phyloP scores from a whole-genome alignment of 208 protist genomes.

The Acanthamoeba rhysodes region DNA sequence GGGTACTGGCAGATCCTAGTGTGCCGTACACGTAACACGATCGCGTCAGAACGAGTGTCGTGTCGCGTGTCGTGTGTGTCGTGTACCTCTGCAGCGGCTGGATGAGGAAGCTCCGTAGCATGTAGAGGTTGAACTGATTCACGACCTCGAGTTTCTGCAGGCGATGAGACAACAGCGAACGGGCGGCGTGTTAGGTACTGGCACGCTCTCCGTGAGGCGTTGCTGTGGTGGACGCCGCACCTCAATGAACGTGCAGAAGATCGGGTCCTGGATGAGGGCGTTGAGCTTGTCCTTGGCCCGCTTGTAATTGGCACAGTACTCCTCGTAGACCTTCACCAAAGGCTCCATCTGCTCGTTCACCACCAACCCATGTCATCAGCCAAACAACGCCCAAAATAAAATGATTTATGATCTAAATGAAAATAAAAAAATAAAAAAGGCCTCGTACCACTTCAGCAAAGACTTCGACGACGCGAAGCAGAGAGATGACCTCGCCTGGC shows the following conservation, averaged over 20 bases:
- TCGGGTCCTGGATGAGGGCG: neutral
- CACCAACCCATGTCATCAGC: neutral
- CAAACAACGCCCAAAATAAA: neutral
- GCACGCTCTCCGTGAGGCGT: neutral
- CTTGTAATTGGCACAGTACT: constrained; percentile 43
- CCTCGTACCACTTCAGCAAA: neutral
- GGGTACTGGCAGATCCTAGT: constrained; percentile 38
- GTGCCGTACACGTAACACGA: too few species aligned
- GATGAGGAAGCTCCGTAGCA: constrained; percentile 16
- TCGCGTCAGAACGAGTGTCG: neutral
- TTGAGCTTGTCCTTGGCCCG: constrained; percentile 60
- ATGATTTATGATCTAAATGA: neutral
- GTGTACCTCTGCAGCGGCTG: constrained; percentile 29
- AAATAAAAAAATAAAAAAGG: neutral
- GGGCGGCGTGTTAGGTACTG: neutral
- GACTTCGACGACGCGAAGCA: constrained; percentile 9
- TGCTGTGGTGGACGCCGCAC: neutral
- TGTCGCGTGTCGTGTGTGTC: neutral
- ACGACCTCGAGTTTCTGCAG: constrained; percentile 7
- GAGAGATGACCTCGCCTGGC: constrained; percentile 35
- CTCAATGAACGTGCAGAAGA: constrained; percentile 40
- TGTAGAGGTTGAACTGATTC: constrained; percentile 49
- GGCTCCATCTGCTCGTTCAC: neutral
- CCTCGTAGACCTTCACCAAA: neutral
- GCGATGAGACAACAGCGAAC: neutral